These are phyloP conservation scores for Pichia sporocuriosa DNA, from an alignment of 805 yeast genomes.

Conservation along the genomic window DNA sequence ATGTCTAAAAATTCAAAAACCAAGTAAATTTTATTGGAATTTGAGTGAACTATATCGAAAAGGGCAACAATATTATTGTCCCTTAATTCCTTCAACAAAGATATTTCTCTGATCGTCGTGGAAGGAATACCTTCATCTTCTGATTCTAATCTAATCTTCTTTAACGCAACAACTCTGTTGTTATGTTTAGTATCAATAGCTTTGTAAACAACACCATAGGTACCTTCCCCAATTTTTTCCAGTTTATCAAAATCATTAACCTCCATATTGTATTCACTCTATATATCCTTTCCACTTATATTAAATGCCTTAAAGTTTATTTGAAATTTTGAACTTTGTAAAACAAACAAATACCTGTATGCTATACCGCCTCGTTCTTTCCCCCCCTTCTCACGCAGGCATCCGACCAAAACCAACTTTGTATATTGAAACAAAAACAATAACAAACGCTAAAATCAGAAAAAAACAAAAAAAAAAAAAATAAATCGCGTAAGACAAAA, in stretches of 20 bases:
- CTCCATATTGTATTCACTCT: constrained; percentile 37
- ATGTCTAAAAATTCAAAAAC: constrained; percentile 92
- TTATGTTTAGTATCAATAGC: constrained; percentile 86
- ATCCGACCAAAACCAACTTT: too few relatives aligned
- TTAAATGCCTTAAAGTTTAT: too few relatives aligned
- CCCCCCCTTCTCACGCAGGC: too few relatives aligned
- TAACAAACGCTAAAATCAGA: too few relatives aligned
- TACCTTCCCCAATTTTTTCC: constrained; percentile 96
- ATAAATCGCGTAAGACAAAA: too few relatives aligned
- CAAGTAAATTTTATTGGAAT: constrained; percentile 82
- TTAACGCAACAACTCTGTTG: constrained; percentile 90
- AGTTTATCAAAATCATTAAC: constrained; percentile 86
- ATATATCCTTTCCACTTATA: not conserved
- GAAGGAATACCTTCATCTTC: constrained; percentile 99
- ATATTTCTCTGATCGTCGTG: constrained; percentile 94
- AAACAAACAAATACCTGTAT: too few relatives aligned
- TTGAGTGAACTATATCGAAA: constrained; percentile 92
- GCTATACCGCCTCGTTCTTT: too few relatives aligned
- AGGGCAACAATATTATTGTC: constrained; percentile 90
- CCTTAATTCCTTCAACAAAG: constrained; percentile 84
- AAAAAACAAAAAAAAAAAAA: too few relatives aligned
- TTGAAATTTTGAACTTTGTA: too few relatives aligned
- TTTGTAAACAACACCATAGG: constrained; percentile 96
- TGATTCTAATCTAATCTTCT: constrained; percentile 90
- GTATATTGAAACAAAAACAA: too few relatives aligned